Base-by-base conservation (phyloP, 176 grass and related monocot genomes). In the Oryza punctata region DNA sequence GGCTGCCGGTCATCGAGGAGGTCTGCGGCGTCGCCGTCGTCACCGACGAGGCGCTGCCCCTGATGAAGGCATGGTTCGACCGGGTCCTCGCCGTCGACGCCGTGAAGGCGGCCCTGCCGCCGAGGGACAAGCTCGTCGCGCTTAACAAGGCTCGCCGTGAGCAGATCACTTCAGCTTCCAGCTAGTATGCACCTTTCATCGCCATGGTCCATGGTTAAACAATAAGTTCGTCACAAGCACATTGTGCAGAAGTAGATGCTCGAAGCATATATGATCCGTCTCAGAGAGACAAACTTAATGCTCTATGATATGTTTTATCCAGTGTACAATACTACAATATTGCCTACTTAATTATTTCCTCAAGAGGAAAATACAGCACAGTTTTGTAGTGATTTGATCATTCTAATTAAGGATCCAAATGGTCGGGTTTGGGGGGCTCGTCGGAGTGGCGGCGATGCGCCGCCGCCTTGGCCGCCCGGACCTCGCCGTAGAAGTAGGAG, bases 401-500 rank as follows among this genome's bases (percentile, higher is more conserved):
- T 35, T 67, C 33, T 75, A 35, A 35, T 35, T 35, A 89, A 21
- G 83, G 83, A n/a, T 89, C 83, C 66, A 89, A 33, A 12, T 46
- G 88, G 24, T 37, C 78, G 3, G 2, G 24, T n/a, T 10, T n/a
- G 4, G 33, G 57, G 27, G 78, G 10, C 27, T 67, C 54, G 43
- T 38, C 26, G 19, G 78, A 10, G 11, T 46, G 76, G 47, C 15
- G 70, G 1, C 14, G 37, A 7, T 38, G 76, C 4, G 12, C 25
- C 4, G 12, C 25, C 10, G 73, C 82, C 44, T 84, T 82, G 25
- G 37, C 37, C 37, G 86, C 47, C 30, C 82, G 84, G 61, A 89
- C 11, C 83, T 97, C 95, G 13, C 95, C 95, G 11, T 97, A 97
- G 63, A 91, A 86, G 78, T 98, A 98, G 21, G 95, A 94, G 66